Percentiles rank a stretch among this genome's conserved stretches.
phyloP scores from a whole-genome alignment of 2,329 filamentous ascomycete species.

The Botrytis fragariae region DNA sequence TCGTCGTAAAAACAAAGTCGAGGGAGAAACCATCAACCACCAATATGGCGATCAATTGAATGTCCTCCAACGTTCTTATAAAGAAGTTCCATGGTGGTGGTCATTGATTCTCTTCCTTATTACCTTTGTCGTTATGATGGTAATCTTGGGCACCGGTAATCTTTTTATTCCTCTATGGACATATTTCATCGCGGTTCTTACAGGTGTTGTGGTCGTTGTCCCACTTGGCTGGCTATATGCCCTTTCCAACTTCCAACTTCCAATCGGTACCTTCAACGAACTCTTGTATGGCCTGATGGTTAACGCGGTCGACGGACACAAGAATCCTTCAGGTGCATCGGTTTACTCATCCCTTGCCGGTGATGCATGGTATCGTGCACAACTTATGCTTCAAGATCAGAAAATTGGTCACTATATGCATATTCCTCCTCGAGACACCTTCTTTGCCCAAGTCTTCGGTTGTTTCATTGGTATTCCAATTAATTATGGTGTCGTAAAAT shows the following conservation, averaged over 20 bases:
- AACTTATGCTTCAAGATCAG: slow-evolving; percentile 59
- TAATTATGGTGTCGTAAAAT: slow-evolving; percentile 60
- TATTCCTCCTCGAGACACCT: slow-evolving; percentile 55
- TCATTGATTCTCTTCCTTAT: slow-evolving; percentile 50
- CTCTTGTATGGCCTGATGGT: slow-evolving; percentile 60
- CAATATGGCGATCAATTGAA: slow-evolving; percentile 60
- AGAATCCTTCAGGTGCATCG: slow-evolving; percentile 57
- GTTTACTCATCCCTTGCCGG: slow-evolving; percentile 59
- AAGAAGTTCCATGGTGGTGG: slow-evolving; percentile 60
- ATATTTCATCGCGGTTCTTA: slow-evolving; percentile 55
- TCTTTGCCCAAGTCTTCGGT: slow-evolving; percentile 61
- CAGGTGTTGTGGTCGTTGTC: slow-evolving; percentile 54
- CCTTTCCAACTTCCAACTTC: slow-evolving; percentile 52
- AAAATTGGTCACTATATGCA: slow-evolving; percentile 66
- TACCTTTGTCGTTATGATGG: slow-evolving; percentile 51
- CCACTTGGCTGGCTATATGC: slow-evolving; percentile 60
- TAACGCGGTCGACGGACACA: slow-evolving; percentile 48
- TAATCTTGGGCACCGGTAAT: slow-evolving; percentile 49
- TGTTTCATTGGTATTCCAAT: slow-evolving; percentile 58
- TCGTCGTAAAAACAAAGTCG: slow-evolving; percentile 39
- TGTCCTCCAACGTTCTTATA: slow-evolving; percentile 54
- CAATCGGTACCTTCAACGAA: slow-evolving; percentile 59
- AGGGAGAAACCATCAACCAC: slow-evolving; percentile 45
- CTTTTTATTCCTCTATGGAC: slow-evolving; percentile 61
- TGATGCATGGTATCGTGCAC: slow-evolving; percentile 59